Base-by-base conservation (phyloP, 148 eudicot genomes). In the Amaranthus cruentus region DNA sequence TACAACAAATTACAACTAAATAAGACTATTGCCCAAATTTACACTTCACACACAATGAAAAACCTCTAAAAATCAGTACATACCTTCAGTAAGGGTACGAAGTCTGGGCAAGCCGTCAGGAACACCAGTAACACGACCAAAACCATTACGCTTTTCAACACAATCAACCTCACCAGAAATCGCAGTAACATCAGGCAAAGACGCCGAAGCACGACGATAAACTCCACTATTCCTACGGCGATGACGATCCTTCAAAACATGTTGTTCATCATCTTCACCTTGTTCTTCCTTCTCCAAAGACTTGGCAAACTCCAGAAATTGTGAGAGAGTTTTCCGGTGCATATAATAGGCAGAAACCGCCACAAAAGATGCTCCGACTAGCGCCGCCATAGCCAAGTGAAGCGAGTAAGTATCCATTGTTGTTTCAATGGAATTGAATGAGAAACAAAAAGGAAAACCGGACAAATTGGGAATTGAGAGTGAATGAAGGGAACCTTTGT, bases 341-440 rank as follows among this genome's bases (percentile, higher is more conserved):
- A 92, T 88, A 66, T 86, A 92, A 75, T 88, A 96, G 3, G 99
- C 99, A 8, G 99, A 96, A 3, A 96, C 91, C 10, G 99, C 99
- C 42, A 96, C 96, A 56, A 96, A 79, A 4, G 99, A 96, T 3
- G 97, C 99, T 75, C 99, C 99, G 15, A 92, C 83, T 0, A 95
- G 86, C 71, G 98, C 97, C 83, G 98, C 98, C 91, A 94, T 85
- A 11, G 98, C 98, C 60, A 94, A 80, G 68, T 94, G 97, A 47
- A 91, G 75, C 6, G 96, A 68, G 59, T 91, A 88, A 8, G 85
- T 52, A 61, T 90, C 98, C 98, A 93, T 58, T 58, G 38, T 42
- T 46, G 8, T 21, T 70, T 52, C 44, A 1, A 2, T 43, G 55
- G 4, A 49, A 9, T 49, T 21, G 38, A 43, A 54, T 47, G 67